Percentiles rank a stretch among this genome's conserved stretches.
Conservation (phyloP, 768 basidiomycete species). For the Hebeloma cylindrosporum region DNA sequence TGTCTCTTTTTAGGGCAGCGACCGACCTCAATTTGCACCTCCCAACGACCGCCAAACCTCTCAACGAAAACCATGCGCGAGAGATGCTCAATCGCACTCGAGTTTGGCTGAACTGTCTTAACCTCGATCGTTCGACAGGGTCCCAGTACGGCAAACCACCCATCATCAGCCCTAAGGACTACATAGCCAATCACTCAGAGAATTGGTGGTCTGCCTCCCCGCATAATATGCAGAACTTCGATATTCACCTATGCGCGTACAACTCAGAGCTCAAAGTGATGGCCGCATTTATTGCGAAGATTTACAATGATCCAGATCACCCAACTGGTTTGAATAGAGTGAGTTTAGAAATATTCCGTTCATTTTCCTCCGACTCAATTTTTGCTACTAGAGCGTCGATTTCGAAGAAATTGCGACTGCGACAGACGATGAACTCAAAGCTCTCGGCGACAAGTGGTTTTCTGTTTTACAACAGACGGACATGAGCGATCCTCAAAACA, state of each 20-base stretch:
- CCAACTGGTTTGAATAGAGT: constrained; percentile 80
- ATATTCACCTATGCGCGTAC: constrained; percentile 79
- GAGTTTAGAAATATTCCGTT: constrained; percentile 8
- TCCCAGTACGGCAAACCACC: constrained; percentile 88
- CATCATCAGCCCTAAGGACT: constrained; percentile 75
- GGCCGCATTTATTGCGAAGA: constrained; percentile 55
- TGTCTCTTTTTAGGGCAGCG: constrained; percentile 59
- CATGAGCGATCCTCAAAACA: constrained; percentile 51
- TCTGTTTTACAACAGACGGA: constrained; percentile 49
- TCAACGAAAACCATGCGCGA: constrained; percentile 78
- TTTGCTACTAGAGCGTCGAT: constrained; percentile 50
- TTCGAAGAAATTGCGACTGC: constrained; percentile 63
- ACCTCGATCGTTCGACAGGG: constrained; percentile 85
- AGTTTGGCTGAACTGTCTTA: constrained; percentile 88
- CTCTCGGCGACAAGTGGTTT: constrained; percentile 57
- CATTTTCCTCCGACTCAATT: not conserved
- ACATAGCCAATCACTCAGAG: constrained; percentile 68
- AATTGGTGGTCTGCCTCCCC: constrained; percentile 70
- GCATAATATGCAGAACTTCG: constrained; percentile 70
- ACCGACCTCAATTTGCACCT: constrained; percentile 88
- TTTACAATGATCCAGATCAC: constrained; percentile 72
- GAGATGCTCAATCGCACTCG: constrained; percentile 89
- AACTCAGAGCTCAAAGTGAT: constrained; percentile 72
- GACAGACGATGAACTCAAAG: constrained; percentile 68
- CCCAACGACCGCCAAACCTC: constrained; percentile 67